Evolutionary conservation across 192 early-diverging fungal species (phyloP), one percentile per base, ranked within the genome.

Genomic region (Coemansia sp.): DNA sequence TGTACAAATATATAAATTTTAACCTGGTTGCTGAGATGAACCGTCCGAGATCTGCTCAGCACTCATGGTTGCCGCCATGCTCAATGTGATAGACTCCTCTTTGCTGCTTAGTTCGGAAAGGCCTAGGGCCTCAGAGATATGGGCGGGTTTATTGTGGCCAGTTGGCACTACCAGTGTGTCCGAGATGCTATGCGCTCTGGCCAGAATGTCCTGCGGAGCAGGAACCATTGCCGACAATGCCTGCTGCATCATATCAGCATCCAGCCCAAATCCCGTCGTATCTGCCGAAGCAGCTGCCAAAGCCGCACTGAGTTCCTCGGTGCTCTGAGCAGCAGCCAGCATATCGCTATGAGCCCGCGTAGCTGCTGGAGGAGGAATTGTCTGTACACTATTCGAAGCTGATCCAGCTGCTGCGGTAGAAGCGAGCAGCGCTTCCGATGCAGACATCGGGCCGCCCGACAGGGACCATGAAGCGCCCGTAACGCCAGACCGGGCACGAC

Each of bases 131-230:
- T 26, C 4, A 4, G 23, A 1, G 23, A 26, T 26, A 26, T 26
- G 23, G 4, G 23, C 23, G 23, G 23, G 23, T 26, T 26, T 26
- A 26, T 4, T 4, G 23, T 26, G 23, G 23, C 4, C 4, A 26
- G 23, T 4, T 1, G 23, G 4, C 4, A 26, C 23, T 26, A 1
- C 23, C 23, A 26, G 23, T 26, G 23, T 26, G 19, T n/a, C 14
- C 35, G 44, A 3, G 35, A 55, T 55, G 19, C 2, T 49, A 37
- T 36, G 57, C 11, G 44, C 56, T 8, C 48, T 53, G n/a, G 49
- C 52, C 40, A 37, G 45, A 39, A 50, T 59, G 20, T 58, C 56
- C 19, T 58, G 56, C 21, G 56, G 56, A 2, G 44, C 45, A n/a
- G 46, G 26, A 13, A 40, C 49, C 26, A 63, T 63, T 3, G 48